Base-by-base conservation (phyloP, 108 stramenopile genomes). In the Licmophora abbreviata region DNA sequence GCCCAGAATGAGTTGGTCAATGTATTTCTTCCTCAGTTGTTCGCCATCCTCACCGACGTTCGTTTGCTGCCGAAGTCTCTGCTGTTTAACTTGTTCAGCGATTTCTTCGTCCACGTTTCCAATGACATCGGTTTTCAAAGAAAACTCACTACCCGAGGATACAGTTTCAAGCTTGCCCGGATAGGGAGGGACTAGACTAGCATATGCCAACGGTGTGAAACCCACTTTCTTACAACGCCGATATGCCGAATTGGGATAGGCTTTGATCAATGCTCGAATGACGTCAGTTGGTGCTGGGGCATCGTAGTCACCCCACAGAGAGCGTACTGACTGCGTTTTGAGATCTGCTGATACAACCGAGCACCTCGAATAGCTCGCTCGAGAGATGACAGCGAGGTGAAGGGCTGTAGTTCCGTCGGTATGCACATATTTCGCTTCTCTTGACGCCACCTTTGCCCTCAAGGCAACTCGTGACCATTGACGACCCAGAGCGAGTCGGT, bases 331-430 rank as follows among this genome's bases (percentile, higher is more conserved):
- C n/a, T n/a, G n/a, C n/a, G n/a, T n/a, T n/a, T n/a, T n/a, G n/a
- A n/a, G n/a, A n/a, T n/a, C 18, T 44, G 35, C 18, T 21, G 42
- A 37, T 44, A 38, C 48, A 43, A 20, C 50, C 50, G 36, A 59
- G 50, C 14, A 29, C 48, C 21, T 44, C n/a, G 23, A 48, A 44
- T 65, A 65, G n/a, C 64, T 58, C 14, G 63, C 64, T 14, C 70
- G 52, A 36, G 58, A 59, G 63, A 71, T 71, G 41, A 71, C 63
- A 11, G 63, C 63, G 54, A 71, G 44, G 54, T 71, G 70, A 25
- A 71, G 37, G 18, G 65, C 58, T 1, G 70, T 71, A 3, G 70
- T 71, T 2, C 70, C 70, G 47, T 71, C 70, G 28, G 46, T 61
- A 44, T 59, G 40, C 18, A 64, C 63, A 29, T 47, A 54, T 30